Evolutionary conservation across 2,329 filamentous ascomycete species (phyloP).

Genomic region (Fusarium brachygibbosum): DNA sequence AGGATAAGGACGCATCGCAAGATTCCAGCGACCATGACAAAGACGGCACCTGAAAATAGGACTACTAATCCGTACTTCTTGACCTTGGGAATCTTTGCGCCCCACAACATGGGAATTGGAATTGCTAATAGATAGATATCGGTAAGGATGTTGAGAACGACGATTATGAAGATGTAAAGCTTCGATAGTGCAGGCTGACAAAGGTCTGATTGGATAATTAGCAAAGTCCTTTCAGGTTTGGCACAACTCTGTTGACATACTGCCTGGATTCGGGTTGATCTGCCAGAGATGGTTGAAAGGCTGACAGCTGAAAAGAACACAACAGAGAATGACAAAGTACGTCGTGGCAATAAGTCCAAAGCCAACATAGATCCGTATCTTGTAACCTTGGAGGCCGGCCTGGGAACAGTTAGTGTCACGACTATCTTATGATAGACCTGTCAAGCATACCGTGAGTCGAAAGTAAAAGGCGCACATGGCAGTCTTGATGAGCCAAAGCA

Average conservation of each 20-base stretch:
- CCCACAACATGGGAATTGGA: slow-evolving; percentile 65
- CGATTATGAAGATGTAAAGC: slow-evolving; percentile 55
- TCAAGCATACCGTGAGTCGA: slow-evolving; percentile 59
- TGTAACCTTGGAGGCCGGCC: slow-evolving; percentile 42
- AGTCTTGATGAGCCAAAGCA: slow-evolving; percentile 66
- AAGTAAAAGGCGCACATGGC: slow-evolving; percentile 67
- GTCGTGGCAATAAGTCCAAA: slow-evolving; percentile 52
- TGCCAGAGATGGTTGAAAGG: slow-evolving; percentile 58
- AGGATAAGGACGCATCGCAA: slow-evolving; percentile 56
- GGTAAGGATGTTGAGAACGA: slow-evolving; percentile 56
- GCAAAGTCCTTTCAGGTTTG: not conserved
- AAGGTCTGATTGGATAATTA: slow-evolving; percentile 51
- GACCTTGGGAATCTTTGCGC: slow-evolving; percentile 60
- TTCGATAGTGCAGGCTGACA: slow-evolving; percentile 59
- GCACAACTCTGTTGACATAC: slow-evolving; percentile 43
- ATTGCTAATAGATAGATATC: slow-evolving; percentile 59
- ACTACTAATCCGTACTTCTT: slow-evolving; percentile 67
- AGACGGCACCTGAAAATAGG: slow-evolving; percentile 61
- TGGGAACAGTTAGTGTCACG: slow-evolving; percentile 36
- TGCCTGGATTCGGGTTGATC: slow-evolving; percentile 59
- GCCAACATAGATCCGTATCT: slow-evolving; percentile 50
- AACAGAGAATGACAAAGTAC: slow-evolving; percentile 53
- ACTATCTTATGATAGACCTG: too few relatives aligned
- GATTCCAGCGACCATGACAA: slow-evolving; percentile 56
- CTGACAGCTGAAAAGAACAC: slow-evolving; percentile 54